These are phyloP conservation scores for Cutaneotrichosporon sp. DNA, from an alignment of 1,284 basidiomycete species.

Conservation along the genomic window DNA sequence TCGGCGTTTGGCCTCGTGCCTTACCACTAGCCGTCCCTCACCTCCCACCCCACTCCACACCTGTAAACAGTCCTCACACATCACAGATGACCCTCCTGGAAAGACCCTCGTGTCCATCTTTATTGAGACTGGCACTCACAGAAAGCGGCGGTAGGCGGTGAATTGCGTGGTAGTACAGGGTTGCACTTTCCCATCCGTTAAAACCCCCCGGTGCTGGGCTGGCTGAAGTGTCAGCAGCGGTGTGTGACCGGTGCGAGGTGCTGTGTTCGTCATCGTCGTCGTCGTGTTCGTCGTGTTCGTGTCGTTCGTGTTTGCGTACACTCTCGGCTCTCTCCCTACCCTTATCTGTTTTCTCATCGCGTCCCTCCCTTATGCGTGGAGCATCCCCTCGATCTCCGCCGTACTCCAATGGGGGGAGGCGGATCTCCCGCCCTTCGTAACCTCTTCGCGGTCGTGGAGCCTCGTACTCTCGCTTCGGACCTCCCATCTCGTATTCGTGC, in stretches of 20 bases:
- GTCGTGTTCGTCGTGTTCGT: not conserved
- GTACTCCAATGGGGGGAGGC: not conserved
- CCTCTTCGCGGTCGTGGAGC: not conserved
- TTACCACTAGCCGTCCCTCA: not conserved
- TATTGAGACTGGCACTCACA: not conserved
- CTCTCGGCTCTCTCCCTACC: not conserved
- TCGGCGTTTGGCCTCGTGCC: not conserved
- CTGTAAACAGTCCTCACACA: not conserved
- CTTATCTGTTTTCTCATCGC: not conserved
- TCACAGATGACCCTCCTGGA: not conserved
- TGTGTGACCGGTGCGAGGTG: not conserved
- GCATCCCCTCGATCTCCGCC: not conserved
- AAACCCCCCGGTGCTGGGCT: not conserved
- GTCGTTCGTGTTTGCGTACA: not conserved
- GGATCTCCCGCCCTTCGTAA: not conserved
- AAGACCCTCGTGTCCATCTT: not conserved
- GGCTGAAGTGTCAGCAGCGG: not conserved
- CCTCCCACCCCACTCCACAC: not conserved
- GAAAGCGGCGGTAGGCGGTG: constrained; percentile 4
- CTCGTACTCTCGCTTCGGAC: not conserved
- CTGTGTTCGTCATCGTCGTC: not conserved
- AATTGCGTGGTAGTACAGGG: constrained; percentile 5
- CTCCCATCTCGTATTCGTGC: not conserved
- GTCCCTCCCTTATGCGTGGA: not conserved
- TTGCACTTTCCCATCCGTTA: constrained; percentile 1